A percentile compares a stretch with the other conserved stretches of the same genome.
Conservation (phyloP, 108 stramenopile species). For the Craspedostauros australis region DNA sequence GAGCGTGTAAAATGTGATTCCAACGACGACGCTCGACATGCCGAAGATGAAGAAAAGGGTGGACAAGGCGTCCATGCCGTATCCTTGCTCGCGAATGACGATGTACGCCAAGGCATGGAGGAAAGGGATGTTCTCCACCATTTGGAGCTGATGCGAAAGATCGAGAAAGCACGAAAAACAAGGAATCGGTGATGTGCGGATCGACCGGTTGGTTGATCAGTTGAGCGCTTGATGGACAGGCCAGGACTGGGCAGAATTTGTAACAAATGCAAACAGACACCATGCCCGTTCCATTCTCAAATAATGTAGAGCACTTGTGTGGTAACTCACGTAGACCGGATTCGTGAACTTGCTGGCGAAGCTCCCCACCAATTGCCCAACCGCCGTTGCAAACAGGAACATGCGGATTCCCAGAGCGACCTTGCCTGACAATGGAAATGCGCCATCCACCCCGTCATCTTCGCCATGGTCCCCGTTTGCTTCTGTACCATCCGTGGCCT, state of each 20-base stretch:
- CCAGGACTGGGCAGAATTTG: too few species aligned
- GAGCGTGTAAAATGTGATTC: slow-evolving; percentile 59
- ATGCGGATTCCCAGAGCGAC: slow-evolving; percentile 79
- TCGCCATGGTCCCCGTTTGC: background rate
- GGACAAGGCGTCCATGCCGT: slow-evolving; percentile 63
- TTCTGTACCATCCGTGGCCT: background rate
- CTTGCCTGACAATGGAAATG: slow-evolving; percentile 58
- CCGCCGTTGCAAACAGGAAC: slow-evolving; percentile 62
- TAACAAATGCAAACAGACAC: too few species aligned
- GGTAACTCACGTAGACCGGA: too few species aligned
- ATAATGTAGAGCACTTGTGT: too few species aligned
- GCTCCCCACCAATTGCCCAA: slow-evolving; percentile 60
- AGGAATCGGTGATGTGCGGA: too few species aligned
- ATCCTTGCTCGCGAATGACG: slow-evolving; percentile 53
- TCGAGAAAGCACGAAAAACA: too few species aligned
- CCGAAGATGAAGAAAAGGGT: slow-evolving; percentile 75
- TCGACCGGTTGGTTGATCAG: too few species aligned
- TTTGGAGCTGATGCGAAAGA: too few species aligned
- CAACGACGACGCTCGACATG: slow-evolving; percentile 57
- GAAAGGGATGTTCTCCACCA: slow-evolving; percentile 88
- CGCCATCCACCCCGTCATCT: slow-evolving; percentile 9
- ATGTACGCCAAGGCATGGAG: slow-evolving; percentile 51
- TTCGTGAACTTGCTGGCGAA: slow-evolving; percentile 52
- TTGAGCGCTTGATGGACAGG: too few species aligned
- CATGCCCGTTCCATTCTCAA: too few species aligned